Base-by-base conservation (phyloP, 2,329 filamentous ascomycete species). In the Verticillium isaacii region DNA sequence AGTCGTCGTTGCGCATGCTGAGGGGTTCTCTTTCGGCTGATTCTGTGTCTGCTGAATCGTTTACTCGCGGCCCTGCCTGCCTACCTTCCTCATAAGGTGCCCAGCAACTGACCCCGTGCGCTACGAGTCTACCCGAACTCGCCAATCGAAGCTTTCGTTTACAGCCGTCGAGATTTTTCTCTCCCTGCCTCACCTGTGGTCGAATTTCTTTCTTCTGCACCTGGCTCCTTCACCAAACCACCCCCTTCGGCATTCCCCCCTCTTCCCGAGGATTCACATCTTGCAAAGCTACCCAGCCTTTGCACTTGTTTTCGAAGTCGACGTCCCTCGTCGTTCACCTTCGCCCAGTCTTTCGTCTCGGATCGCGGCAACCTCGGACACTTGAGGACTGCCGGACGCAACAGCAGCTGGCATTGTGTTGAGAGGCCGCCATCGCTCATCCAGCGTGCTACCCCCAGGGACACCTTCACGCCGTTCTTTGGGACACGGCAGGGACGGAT, bases 111-210 rank as follows among this genome's bases (percentile, higher is more conserved):
- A 23, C 45, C 45, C 45, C 45, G 45, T 50, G 45, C 45, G 45
- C 45, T 50, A 50, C 45, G 45, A 50, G 36, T 58, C 36, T 58
- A 36, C 34, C 56, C 23, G 36, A 41, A 39, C 56, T 39, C 56
- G 36, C 56, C 56, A 58, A 58, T 58, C 56, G 34, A 58, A 58
- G 32, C 56, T 58, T 14, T 19, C 56, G 36, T 45, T 41, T 58
- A 36, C 36, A 12, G 8, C 36, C 12, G 36, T 58, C 17, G 32
- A 34, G 36, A 17, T 36, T 58, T 58, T 58, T 58, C 19, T n/a
- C 36, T 39, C 37, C 34, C 37, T 58, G 14, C 25, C 56, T 58
- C 56, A 19, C 25, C 56, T 41, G 12, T 25, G 12, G 45, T 50
- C 19, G 45, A 50, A 50, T n/a, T 50, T 50, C 45, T n/a, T 50